These are phyloP conservation scores for Termitomyces sp. DNA, from an alignment of 768 basidiomycete genomes.

Conservation along the genomic window DNA sequence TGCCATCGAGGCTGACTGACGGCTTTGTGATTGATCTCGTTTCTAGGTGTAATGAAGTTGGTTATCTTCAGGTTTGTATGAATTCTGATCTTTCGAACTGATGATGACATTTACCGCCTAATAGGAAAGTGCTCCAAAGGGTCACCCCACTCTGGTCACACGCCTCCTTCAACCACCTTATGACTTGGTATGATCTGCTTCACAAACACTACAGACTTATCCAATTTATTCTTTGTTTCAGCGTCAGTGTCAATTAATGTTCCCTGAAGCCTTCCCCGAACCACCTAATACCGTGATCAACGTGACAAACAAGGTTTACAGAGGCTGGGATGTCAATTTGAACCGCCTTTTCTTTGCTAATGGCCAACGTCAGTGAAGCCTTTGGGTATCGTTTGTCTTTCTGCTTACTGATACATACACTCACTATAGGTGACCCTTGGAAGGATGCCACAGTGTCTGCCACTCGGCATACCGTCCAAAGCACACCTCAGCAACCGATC, in stretches of 20 bases:
- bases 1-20: too few species aligned
- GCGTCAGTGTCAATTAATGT: slow-evolving; percentile 72
- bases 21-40: slow-evolving; percentile 1
- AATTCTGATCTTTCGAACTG: background rate
- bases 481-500: slow-evolving; percentile 61
- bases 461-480: slow-evolving; percentile 38
- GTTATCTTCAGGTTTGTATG: slow-evolving; percentile 44
- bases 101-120: background rate
- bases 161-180: slow-evolving; percentile 52
- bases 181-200: slow-evolving; percentile 46
- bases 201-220: background rate
- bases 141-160: slow-evolving; percentile 44
- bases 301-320: slow-evolving; percentile 46
- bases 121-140: slow-evolving; percentile 40
- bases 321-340: slow-evolving; percentile 59
- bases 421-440: slow-evolving; percentile 64
- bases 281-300: slow-evolving; percentile 40
- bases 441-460: slow-evolving; percentile 66
- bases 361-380: slow-evolving; percentile 54
- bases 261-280: slow-evolving; percentile 50
- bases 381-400: background rate
- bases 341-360: slow-evolving; percentile 68
- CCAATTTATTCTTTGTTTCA: slow-evolving; percentile 19
- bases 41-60: slow-evolving; percentile 64
- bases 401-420: background rate